A percentile compares a stretch with the other conserved stretches of the same genome.
Evolutionary conservation across 306 rosid species (phyloP).

Genomic region (Vachellia collinsii): DNA sequence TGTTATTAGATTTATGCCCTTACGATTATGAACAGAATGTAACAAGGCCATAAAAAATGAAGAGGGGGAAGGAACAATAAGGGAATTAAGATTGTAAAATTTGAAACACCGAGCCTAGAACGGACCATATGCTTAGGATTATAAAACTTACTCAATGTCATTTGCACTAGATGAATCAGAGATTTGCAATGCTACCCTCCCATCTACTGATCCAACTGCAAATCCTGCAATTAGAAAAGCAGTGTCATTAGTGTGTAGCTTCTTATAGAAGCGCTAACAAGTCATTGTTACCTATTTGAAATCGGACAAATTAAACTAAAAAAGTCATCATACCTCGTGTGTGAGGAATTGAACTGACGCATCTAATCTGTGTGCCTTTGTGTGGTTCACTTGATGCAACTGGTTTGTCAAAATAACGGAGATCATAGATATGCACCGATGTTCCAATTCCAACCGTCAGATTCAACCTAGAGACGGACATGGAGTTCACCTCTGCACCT

Average conservation of each 20-base stretch:
- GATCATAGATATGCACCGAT: conserved; percentile 61
- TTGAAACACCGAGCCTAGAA: neutral
- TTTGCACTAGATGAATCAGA: conserved; percentile 54
- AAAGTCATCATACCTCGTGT: conserved; percentile 57
- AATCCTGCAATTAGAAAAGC: conserved; percentile 60
- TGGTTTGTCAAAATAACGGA: conserved; percentile 64
- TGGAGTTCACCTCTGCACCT: conserved; percentile 65
- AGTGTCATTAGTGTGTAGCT: neutral
- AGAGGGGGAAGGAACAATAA: neutral
- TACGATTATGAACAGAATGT: too few relatives aligned
- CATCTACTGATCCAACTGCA: conserved; percentile 92
- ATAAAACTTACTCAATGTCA: conserved; percentile 60
- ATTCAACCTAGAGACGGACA: conserved; percentile 66
- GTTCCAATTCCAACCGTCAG: conserved; percentile 64
- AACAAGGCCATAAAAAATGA: too few relatives aligned
- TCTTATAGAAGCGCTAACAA: conserved; percentile 12
- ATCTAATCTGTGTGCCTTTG: conserved; percentile 56
- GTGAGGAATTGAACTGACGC: conserved; percentile 67
- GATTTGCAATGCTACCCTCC: conserved; percentile 76
- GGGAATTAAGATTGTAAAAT: neutral
- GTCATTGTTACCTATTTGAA: conserved; percentile 28
- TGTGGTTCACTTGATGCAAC: conserved; percentile 53
- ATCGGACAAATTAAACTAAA: conserved; percentile 12
- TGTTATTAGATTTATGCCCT: too few relatives aligned
- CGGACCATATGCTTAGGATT: neutral